Percentiles rank a stretch among this genome's conserved stretches.
Evolutionary conservation across 345 rosid genomes (phyloP).

Genomic region (Excoecaria agallocha): DNA sequence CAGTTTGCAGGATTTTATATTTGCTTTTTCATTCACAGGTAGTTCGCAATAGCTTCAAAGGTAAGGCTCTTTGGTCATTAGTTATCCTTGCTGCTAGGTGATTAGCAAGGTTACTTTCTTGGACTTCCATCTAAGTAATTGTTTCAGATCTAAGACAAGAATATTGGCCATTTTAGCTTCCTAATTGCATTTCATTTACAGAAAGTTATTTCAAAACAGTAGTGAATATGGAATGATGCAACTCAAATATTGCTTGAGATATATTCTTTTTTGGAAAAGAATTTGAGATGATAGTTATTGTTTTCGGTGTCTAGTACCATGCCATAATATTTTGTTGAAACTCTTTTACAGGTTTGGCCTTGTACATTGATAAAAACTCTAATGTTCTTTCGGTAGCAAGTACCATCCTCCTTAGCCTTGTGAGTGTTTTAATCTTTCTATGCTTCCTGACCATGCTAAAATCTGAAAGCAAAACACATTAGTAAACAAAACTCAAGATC

Average conservation of each 20-base stretch:
- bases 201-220: too few species aligned
- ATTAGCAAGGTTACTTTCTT: neutral
- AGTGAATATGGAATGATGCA: neutral
- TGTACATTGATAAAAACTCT: constrained; percentile 22
- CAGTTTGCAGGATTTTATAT: constrained; percentile 12
- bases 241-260: neutral
- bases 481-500: too few species aligned
- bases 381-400: neutral
- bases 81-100: neutral
- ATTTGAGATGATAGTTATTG: neutral
- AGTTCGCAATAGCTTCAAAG: constrained; percentile 19
- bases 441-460: neutral
- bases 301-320: neutral
- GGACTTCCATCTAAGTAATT: neutral
- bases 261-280: neutral
- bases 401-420: constrained; percentile 22
- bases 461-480: neutral
- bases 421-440: neutral
- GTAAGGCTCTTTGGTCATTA: constrained; percentile 7
- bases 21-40: constrained; percentile 24
- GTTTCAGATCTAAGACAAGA: neutral
- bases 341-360: constrained; percentile 24
- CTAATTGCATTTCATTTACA: too few species aligned
- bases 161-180: neutral
- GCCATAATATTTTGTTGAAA: too few species aligned